Evolutionary conservation across 768 basidiomycete genomes (phyloP).

Genomic region (Rhizopogon vesiculosus): DNA sequence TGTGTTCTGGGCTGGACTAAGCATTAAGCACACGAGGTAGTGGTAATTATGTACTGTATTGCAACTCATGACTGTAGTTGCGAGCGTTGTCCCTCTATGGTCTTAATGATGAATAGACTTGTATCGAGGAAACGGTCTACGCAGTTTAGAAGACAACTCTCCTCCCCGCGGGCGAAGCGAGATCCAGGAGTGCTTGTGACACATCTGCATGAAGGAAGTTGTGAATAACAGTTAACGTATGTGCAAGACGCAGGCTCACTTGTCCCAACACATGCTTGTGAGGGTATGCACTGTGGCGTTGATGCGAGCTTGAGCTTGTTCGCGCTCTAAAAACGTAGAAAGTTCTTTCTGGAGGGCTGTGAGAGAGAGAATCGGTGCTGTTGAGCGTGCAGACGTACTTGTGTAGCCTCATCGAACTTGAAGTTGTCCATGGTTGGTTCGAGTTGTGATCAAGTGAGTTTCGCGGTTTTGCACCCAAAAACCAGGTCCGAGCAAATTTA

Average conservation of each 20-base stretch:
- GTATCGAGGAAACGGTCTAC: slow-evolving; percentile 91
- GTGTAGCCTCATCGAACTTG: slow-evolving; percentile 75
- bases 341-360: slow-evolving; percentile 68
- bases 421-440: slow-evolving; percentile 35
- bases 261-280: slow-evolving; percentile 89
- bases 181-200: slow-evolving; percentile 75
- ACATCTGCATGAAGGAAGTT: slow-evolving; percentile 49
- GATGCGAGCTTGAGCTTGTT: slow-evolving; percentile 73
- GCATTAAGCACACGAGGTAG: neutral
- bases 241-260: slow-evolving; percentile 44
- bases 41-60: neutral
- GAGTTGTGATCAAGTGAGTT: too few relatives aligned
- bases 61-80: slow-evolving; percentile 33
- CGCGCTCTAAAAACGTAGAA: slow-evolving; percentile 67
- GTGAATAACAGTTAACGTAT: neutral
- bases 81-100: slow-evolving; percentile 38
- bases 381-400: slow-evolving; percentile 37
- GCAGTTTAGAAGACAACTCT: slow-evolving; percentile 81
- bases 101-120: slow-evolving; percentile 75
- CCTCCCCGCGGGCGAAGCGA: slow-evolving; percentile 75
- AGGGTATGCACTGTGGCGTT: slow-evolving; percentile 71
- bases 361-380: slow-evolving; percentile 3
- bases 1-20: slow-evolving; percentile 1
- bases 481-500: slow-evolving; percentile 16
- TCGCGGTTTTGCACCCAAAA: neutral